These are phyloP conservation scores for Crucibulum laeve DNA, from an alignment of 768 basidiomycete genomes.

Conservation along the genomic window DNA sequence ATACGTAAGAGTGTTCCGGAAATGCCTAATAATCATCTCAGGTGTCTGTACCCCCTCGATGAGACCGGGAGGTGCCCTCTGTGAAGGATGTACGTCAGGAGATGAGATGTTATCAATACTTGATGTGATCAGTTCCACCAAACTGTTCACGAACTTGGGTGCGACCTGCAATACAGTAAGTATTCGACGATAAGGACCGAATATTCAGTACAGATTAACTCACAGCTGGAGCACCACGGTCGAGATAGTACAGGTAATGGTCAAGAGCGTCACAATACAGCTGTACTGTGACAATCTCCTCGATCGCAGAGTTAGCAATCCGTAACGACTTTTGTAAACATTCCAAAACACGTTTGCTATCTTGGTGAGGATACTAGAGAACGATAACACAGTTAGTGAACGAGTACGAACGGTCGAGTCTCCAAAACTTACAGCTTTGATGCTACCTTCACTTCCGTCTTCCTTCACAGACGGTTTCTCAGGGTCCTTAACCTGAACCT, in stretches of 20 bases:
- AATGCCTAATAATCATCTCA: conserved; percentile 92
- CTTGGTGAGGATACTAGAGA: conserved; percentile 75
- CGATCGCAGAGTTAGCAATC: conserved; percentile 94
- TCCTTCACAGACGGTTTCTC: conserved; percentile 33
- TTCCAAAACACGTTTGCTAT: conserved; percentile 96
- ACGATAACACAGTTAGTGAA: conserved; percentile 3
- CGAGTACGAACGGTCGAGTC: neutral
- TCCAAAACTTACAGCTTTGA: conserved; percentile 49
- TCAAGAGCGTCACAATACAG: conserved; percentile 96
- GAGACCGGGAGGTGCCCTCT: conserved; percentile 82
- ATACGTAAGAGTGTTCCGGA: conserved; percentile 83
- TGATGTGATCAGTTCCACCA: conserved; percentile 92
- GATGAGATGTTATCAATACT: conserved; percentile 91
- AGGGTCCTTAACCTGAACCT: conserved; percentile 26
- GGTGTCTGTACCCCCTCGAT: conserved; percentile 91
- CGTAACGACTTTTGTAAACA: conserved; percentile 96
- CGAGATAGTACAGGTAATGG: conserved; percentile 94
- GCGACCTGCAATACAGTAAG: conserved; percentile 54
- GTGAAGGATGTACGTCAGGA: conserved; percentile 83
- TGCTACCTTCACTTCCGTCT: conserved; percentile 34
- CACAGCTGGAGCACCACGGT: conserved; percentile 88
- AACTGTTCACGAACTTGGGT: conserved; percentile 92
- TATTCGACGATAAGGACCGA: neutral
- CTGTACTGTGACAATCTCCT: conserved; percentile 95
- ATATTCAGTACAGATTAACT: conserved; percentile 22